phyloP scores from a whole-genome alignment of 2,329 filamentous ascomycete genomes.

The Fusarium euwallaceae region DNA sequence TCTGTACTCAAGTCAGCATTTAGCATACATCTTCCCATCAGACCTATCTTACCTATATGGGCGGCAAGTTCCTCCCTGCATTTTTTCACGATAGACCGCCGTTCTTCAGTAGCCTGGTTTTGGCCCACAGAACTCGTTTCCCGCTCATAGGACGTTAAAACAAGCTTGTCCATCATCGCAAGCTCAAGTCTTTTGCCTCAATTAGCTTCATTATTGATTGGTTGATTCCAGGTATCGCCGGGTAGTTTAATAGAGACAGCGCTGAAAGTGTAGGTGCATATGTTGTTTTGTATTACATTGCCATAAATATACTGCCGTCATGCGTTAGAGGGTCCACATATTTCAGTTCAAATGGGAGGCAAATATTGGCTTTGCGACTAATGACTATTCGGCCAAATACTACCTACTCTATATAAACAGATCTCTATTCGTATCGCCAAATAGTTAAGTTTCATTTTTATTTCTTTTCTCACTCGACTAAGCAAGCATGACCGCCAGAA shows the following conservation, averaged over 20 bases:
- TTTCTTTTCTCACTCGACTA: too few relatives aligned
- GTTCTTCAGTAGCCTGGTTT: background rate
- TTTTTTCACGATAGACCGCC: background rate
- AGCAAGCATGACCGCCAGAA: too few relatives aligned
- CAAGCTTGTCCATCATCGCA: background rate
- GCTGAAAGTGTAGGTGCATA: background rate
- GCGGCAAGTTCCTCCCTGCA: background rate
- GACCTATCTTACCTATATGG: background rate
- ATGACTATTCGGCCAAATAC: background rate
- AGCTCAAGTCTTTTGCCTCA: background rate
- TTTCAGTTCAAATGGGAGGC: background rate
- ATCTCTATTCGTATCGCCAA: too few relatives aligned
- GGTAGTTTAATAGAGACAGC: background rate
- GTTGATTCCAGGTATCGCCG: background rate
- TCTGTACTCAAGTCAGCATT: background rate
- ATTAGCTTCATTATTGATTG: background rate
- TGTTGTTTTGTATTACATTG: background rate
- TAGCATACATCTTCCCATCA: background rate
- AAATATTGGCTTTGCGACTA: background rate
- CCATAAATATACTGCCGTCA: background rate
- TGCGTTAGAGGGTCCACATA: background rate
- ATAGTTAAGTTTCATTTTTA: too few relatives aligned
- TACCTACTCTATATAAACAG: too few relatives aligned
- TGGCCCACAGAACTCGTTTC: background rate
- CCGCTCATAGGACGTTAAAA: background rate